phyloP scores from a whole-genome alignment of 345 rosid genomes.

The Gynandropsis gynandra region DNA sequence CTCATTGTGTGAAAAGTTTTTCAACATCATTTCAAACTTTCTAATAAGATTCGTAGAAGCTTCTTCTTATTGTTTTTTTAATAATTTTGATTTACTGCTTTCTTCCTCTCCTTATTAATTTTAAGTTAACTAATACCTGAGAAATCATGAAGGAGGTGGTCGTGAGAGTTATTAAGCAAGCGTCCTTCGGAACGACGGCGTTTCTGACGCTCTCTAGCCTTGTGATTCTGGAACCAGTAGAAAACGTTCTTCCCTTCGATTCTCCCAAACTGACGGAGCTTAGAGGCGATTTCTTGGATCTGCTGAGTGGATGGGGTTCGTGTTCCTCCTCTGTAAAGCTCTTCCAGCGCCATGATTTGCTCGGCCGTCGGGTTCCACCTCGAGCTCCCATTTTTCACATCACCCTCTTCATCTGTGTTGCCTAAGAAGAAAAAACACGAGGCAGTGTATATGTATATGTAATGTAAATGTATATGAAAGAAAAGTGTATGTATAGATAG shows the following conservation, averaged over 20 bases:
- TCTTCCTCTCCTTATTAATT: no score
- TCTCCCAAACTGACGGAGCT: conserved; percentile 58
- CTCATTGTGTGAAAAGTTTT: no score
- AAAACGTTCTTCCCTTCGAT: conserved; percentile 74
- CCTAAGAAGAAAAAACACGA: no score
- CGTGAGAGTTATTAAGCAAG: conserved; percentile 8
- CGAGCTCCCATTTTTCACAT: conserved; percentile 25
- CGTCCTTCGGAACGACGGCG: conserved; percentile 42
- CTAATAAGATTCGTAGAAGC: neutral
- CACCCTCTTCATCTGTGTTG: neutral
- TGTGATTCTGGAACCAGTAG: conserved; percentile 82
- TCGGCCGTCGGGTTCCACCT: conserved; percentile 80
- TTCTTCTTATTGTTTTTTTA: conserved; percentile 31
- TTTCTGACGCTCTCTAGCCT: conserved; percentile 57
- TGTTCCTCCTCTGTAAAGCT: conserved; percentile 48
- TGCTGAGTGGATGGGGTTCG: conserved; percentile 56
- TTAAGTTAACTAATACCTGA: no score
- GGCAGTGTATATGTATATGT: no score
- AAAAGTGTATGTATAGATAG: no score
- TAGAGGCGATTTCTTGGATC: conserved; percentile 53
- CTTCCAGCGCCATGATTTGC: conserved; percentile 54
- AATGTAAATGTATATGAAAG: no score
- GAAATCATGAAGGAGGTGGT: conserved; percentile 20
- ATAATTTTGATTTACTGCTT: conserved; percentile 6
- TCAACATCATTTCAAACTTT: no score